phyloP scores from a whole-genome alignment of 352 stramenopile species.

The Phytophthora nicotianae region DNA sequence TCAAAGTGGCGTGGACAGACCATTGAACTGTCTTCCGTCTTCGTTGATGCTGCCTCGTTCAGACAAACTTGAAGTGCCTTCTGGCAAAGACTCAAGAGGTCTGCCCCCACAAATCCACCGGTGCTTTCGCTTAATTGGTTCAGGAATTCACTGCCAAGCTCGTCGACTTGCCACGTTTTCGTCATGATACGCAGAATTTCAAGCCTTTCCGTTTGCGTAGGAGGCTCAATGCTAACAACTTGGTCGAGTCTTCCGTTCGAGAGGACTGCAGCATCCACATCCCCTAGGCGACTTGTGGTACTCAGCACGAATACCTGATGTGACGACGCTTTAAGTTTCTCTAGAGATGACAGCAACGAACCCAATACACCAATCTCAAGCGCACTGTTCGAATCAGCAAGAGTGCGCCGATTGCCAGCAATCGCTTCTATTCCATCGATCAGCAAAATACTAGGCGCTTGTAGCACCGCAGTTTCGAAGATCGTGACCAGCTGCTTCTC shows the following conservation, averaged over 20 bases:
- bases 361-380: slow-evolving; percentile 82
- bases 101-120: slow-evolving; percentile 94
- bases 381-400: slow-evolving; percentile 60
- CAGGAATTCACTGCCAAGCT: slow-evolving; percentile 71
- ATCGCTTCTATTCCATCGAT: slow-evolving; percentile 93
- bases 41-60: slow-evolving; percentile 38
- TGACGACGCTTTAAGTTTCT: slow-evolving; percentile 58
- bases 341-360: slow-evolving; percentile 85
- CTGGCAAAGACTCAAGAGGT: slow-evolving; percentile 81
- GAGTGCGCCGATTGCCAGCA: slow-evolving; percentile 58
- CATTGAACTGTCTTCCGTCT: slow-evolving; percentile 1
- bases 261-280: slow-evolving; percentile 92
- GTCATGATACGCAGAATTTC: slow-evolving; percentile 94
- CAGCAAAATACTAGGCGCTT: slow-evolving; percentile 73
- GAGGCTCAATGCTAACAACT: slow-evolving; percentile 95
- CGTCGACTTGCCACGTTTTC: slow-evolving; percentile 70
- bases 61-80: slow-evolving; percentile 69
- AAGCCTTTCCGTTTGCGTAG: slow-evolving; percentile 88
- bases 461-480: slow-evolving; percentile 57
- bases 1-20: slow-evolving; percentile 60
- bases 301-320: slow-evolving; percentile 71
- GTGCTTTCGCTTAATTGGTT: slow-evolving; percentile 93
- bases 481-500: slow-evolving; percentile 69
- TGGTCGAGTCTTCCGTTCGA: slow-evolving; percentile 97
- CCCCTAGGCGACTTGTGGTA: slow-evolving; percentile 78